Percentiles rank a stretch among this genome's conserved stretches.
phyloP scores from a whole-genome alignment of 192 early-diverging fungal species.

The Entomortierella lignicola region DNA sequence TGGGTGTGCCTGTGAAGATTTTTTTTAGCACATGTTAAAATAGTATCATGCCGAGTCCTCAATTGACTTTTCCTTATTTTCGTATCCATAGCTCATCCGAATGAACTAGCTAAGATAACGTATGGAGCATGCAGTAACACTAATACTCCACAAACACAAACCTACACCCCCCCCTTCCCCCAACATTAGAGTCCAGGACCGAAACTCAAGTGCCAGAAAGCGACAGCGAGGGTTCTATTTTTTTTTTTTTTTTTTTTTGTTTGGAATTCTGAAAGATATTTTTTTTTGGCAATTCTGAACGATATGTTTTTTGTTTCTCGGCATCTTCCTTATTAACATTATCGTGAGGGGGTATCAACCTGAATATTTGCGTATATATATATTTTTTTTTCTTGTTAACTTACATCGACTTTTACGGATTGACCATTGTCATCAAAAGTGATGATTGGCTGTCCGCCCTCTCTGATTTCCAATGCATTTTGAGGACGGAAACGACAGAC shows the following conservation, averaged over 20 bases:
- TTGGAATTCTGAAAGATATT: no score
- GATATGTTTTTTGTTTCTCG: no score
- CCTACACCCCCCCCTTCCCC: not conserved
- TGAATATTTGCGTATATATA: no score
- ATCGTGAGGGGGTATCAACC: no score
- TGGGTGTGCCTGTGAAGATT: not conserved
- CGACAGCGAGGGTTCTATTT: no score
- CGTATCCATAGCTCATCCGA: not conserved
- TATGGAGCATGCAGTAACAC: no score
- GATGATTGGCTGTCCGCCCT: conserved; percentile 91
- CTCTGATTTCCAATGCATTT: conserved; percentile 89
- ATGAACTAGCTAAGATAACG: not conserved
- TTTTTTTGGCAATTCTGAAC: no score
- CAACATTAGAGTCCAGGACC: not conserved
- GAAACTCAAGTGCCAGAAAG: no score
- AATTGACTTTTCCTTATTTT: not conserved
- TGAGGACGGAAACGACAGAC: conserved; percentile 98
- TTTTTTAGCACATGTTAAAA: conserved; percentile 42
- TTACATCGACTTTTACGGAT: conserved; percentile 61
- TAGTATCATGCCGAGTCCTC: conserved; percentile 16
- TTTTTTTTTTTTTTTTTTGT: no score
- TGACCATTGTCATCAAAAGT: conserved; percentile 79
- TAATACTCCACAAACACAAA: no score
- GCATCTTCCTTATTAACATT: no score
- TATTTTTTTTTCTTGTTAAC: conserved; percentile 4